Evolutionary conservation across 75 land plant species (phyloP).

Genomic region (Pinus tabuliformis): DNA sequence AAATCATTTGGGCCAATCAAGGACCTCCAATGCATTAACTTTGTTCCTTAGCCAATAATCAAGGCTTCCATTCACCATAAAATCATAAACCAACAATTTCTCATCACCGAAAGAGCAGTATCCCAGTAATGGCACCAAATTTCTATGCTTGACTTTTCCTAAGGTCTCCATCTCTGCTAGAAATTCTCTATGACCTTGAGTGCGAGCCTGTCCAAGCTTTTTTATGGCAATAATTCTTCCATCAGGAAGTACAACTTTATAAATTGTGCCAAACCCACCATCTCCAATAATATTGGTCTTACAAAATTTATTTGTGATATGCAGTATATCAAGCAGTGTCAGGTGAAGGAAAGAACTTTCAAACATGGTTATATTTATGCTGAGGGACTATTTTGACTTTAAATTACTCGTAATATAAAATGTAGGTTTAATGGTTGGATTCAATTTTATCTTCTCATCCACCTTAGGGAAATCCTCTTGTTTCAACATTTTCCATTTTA

Average conservation of each 20-base stretch:
- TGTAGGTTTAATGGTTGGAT: slow-evolving; percentile 11
- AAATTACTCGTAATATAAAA: slow-evolving; percentile 2
- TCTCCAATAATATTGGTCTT: slow-evolving; percentile 45
- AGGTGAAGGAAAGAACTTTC: slow-evolving; percentile 41
- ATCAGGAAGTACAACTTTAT: slow-evolving; percentile 35
- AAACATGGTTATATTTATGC: slow-evolving; percentile 51
- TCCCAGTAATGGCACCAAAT: too few species aligned
- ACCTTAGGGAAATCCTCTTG: slow-evolving; percentile 7
- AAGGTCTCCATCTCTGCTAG: too few species aligned
- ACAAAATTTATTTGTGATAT: slow-evolving; percentile 38
- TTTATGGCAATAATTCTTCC: slow-evolving; percentile 38
- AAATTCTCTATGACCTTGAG: slow-evolving; percentile 43
- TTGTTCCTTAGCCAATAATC: too few species aligned
- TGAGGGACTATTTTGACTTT: slow-evolving; percentile 32
- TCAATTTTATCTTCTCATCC: slow-evolving; percentile 30
- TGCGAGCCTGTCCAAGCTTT: slow-evolving; percentile 26
- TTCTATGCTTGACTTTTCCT: too few species aligned
- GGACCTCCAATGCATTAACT: too few species aligned
- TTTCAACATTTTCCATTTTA: slow-evolving; percentile 11
- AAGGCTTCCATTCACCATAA: too few species aligned
- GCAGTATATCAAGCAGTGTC: slow-evolving; percentile 34
- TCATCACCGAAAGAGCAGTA: too few species aligned
- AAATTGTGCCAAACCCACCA: slow-evolving; percentile 47
- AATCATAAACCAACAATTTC: too few species aligned
- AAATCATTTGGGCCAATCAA: too few species aligned